Percentiles rank a stretch among this genome's conserved stretches.
phyloP scores from a whole-genome alignment of 768 basidiomycete genomes.

The Hygrocybe punicea region DNA sequence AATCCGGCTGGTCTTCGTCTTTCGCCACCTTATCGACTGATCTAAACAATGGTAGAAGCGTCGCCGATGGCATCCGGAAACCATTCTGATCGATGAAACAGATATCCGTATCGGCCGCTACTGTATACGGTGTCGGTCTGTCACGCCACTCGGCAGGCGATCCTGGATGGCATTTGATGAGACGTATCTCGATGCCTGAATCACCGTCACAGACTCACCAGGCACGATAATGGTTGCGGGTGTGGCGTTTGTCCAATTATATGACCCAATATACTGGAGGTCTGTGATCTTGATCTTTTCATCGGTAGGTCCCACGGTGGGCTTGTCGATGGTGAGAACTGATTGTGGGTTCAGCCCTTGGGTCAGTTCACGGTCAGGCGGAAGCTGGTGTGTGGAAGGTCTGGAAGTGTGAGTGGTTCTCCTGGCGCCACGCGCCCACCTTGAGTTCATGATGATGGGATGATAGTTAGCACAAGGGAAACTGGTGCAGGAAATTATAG shows the following conservation, averaged over 20 bases:
- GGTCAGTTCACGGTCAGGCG: slow-evolving; percentile 36
- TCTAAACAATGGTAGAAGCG: slow-evolving; percentile 53
- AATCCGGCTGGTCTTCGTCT: slow-evolving; percentile 31
- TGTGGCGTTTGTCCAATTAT: slow-evolving; percentile 46
- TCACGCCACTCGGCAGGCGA: slow-evolving; percentile 59
- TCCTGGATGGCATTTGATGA: slow-evolving; percentile 36
- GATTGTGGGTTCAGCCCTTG: slow-evolving; percentile 32
- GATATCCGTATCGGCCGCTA: slow-evolving; percentile 51
- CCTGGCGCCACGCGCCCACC: no score
- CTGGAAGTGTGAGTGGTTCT: no score
- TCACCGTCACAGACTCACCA: slow-evolving; percentile 20
- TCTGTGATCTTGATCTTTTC: slow-evolving; percentile 35
- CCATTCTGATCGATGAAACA: slow-evolving; percentile 60
- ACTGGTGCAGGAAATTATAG: no score
- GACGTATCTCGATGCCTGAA: no score
- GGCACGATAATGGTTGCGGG: slow-evolving; percentile 53
- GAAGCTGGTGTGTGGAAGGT: slow-evolving; percentile 9
- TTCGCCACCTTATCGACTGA: slow-evolving; percentile 48
- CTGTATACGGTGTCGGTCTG: slow-evolving; percentile 46
- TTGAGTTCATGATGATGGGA: no score
- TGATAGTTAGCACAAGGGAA: no score
- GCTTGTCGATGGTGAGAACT: slow-evolving; percentile 29
- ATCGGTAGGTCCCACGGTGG: slow-evolving; percentile 17
- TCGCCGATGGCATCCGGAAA: slow-evolving; percentile 35
- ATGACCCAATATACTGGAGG: slow-evolving; percentile 46